Evolutionary conservation across 1,139 yeast genomes (phyloP), one percentile per base, ranked within the genome.

Genomic region (Taphrina populina): DNA sequence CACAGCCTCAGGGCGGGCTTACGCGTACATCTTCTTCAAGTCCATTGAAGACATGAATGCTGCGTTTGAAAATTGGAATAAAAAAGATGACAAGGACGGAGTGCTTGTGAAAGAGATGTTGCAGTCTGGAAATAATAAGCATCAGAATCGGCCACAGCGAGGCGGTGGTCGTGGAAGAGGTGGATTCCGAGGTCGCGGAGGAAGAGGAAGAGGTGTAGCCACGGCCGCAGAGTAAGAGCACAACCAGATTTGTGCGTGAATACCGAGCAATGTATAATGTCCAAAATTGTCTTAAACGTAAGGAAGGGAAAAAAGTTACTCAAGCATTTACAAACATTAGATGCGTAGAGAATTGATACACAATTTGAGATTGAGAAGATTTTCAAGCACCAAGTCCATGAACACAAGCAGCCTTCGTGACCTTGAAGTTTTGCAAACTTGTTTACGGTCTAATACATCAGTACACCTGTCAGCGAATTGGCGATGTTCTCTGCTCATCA

Each of bases 21-120:
- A 66, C 57, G 74, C 74, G 4, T 64, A 70, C 27, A 74, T 73
- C 23, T 67, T 66, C 60, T 73, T 73, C 59, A 60, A 62, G 17
- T 63, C 71, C 6, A 62, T 61, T 17, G 75, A 71, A 34, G 59
- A 32, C 51, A 56, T 21, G 62, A 66, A 64, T 51, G 71, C 35
- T 6, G 62, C 73, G 5, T 61, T 34, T 43, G 32, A 15, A 36
- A 53, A 8, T 13, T 59, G 34, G 43, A 52, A 21, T 39, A 44
- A 7, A 13, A 34, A 20, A 23, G 59, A 29, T 4, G 51, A 21
- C 32, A 46, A 33, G 23, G 53, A 33, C n/a, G 58, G 46, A 6
- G 39, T 52, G n/a, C 27, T 33, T 4, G 56, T 52, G 32, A 41
- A 34, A 13, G 56, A 34, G 21, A 41, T 26, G 43, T 26, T 19